Evolutionary conservation across 805 yeast species (phyloP).

Genomic region (Nakazawaea holstii): DNA sequence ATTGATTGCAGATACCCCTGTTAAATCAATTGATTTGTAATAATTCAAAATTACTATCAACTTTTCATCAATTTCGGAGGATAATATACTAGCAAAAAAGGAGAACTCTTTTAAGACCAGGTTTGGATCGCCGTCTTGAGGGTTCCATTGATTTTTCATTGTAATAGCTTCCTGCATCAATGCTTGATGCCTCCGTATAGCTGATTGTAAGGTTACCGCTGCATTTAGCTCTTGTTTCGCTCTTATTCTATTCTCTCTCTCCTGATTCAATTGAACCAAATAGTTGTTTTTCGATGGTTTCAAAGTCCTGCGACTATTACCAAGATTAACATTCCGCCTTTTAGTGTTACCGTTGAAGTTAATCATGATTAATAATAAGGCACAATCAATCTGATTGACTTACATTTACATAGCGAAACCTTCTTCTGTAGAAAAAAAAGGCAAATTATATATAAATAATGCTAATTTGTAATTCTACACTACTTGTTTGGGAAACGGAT

Average conservation of each 20-base stretch:
- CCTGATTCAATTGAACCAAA: constrained; percentile 60
- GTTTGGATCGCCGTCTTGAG: constrained; percentile 19
- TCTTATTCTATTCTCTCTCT: constrained; percentile 60
- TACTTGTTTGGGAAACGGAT: constrained; percentile 56
- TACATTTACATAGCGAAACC: not conserved
- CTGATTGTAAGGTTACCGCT: constrained; percentile 43
- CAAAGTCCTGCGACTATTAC: constrained; percentile 34
- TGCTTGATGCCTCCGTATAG: constrained; percentile 36
- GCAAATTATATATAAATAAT: not conserved
- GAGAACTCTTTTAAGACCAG: constrained; percentile 21
- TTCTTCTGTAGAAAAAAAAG: not conserved
- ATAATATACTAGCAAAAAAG: constrained; percentile 10
- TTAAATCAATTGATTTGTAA: constrained; percentile 1
- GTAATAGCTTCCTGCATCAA: constrained; percentile 20
- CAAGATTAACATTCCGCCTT: constrained; percentile 47
- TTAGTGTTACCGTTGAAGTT: constrained; percentile 29
- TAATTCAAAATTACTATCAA: not conserved
- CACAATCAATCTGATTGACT: not conserved
- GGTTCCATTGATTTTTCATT: constrained; percentile 20
- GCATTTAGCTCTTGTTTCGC: constrained; percentile 45
- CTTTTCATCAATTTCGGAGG: constrained; percentile 10
- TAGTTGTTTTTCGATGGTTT: constrained; percentile 33
- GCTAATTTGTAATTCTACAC: not conserved
- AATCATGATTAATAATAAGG: constrained; percentile 2
- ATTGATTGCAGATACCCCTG: not conserved